phyloP scores from a whole-genome alignment of 2,329 filamentous ascomycete genomes.

The Talaromyces sp. region DNA sequence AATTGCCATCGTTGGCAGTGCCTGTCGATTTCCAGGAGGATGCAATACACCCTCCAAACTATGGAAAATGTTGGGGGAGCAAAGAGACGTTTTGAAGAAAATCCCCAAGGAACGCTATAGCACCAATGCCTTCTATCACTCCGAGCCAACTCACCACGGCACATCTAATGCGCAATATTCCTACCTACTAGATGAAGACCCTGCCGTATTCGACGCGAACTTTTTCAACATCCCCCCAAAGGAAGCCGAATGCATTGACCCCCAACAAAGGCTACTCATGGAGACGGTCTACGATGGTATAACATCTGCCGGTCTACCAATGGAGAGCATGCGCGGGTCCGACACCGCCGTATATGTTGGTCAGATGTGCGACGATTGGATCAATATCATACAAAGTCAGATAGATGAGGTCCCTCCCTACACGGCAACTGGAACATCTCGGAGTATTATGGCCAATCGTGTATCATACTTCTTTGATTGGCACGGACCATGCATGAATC shows the following conservation, averaged over 20 bases:
- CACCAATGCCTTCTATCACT: background rate
- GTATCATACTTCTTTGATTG: slow-evolving; percentile 31
- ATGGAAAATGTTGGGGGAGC: background rate
- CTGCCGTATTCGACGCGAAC: background rate
- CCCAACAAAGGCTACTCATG: background rate
- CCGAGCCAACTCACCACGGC: background rate
- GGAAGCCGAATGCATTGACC: background rate
- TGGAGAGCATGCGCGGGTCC: slow-evolving; percentile 6
- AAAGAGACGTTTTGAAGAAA: too few species aligned
- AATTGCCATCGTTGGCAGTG: too few species aligned
- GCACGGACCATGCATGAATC: slow-evolving; percentile 32
- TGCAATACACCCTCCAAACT: too few species aligned
- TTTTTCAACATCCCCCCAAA: background rate
- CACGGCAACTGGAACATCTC: slow-evolving; percentile 25
- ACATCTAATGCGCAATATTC: background rate
- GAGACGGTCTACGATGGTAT: slow-evolving; percentile 7
- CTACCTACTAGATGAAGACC: background rate
- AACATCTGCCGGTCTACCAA: background rate
- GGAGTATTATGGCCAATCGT: slow-evolving; percentile 38
- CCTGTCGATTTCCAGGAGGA: too few species aligned
- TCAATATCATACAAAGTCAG: background rate
- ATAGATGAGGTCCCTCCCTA: slow-evolving; percentile 2
- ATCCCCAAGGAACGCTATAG: background rate
- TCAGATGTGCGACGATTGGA: slow-evolving; percentile 3
- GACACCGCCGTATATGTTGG: slow-evolving; percentile 11